Evolutionary conservation across 768 basidiomycete genomes (phyloP).

Genomic region (Trametes cinnabarina): DNA sequence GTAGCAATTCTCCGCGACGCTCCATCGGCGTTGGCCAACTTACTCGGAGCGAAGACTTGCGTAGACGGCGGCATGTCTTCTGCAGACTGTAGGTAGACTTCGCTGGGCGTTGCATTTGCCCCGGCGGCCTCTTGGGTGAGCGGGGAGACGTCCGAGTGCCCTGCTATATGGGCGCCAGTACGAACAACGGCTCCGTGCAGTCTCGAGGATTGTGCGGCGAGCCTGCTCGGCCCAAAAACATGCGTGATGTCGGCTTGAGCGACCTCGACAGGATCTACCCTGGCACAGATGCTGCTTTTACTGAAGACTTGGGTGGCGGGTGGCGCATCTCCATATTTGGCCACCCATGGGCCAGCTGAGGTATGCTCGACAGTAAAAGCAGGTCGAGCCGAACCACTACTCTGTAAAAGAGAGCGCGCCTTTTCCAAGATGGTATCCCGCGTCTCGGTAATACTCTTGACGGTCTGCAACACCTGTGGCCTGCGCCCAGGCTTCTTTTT

Average conservation of each 20-base stretch:
- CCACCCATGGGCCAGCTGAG: too few relatives aligned
- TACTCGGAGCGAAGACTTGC: slow-evolving; percentile 27
- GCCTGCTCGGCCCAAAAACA: slow-evolving; percentile 19
- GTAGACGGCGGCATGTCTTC: slow-evolving; percentile 18
- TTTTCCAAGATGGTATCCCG: slow-evolving; percentile 41
- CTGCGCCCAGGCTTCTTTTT: slow-evolving; percentile 45
- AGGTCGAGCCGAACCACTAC: background rate
- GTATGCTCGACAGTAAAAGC: background rate
- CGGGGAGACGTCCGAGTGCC: slow-evolving; percentile 9
- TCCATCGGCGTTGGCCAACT: slow-evolving; percentile 1
- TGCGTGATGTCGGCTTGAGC: slow-evolving; percentile 39
- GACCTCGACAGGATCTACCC: slow-evolving; percentile 7
- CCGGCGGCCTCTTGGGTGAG: slow-evolving; percentile 3
- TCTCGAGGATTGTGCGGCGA: slow-evolving; percentile 8
- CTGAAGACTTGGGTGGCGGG: slow-evolving; percentile 35
- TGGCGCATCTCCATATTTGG: background rate
- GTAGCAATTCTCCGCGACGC: background rate
- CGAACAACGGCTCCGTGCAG: background rate
- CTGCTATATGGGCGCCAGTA: slow-evolving; percentile 5
- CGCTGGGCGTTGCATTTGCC: background rate
- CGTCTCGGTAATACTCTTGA: slow-evolving; percentile 47
- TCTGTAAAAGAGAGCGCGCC: slow-evolving; percentile 37
- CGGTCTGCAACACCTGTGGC: slow-evolving; percentile 39
- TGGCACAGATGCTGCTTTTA: slow-evolving; percentile 31
- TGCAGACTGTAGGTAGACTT: background rate